phyloP scores from a whole-genome alignment of 2,329 filamentous ascomycete genomes.

The Beauveria pseudobassiana region DNA sequence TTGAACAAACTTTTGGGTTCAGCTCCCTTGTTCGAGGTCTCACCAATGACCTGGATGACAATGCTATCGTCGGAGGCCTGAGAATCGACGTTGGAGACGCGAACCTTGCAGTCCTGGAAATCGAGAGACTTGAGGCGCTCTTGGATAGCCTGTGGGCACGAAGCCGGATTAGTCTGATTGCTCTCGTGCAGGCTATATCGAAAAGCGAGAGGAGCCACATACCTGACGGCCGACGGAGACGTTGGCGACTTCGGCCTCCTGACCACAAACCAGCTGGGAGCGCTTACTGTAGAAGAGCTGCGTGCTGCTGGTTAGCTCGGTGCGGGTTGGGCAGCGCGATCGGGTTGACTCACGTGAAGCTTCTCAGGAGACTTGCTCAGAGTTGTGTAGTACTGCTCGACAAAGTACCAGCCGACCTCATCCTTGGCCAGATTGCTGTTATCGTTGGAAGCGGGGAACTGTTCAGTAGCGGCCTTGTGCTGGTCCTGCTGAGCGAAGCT shows the following conservation, averaged over 20 bases:
- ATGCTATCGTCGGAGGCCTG: slow-evolving; percentile 91
- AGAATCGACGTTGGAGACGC: slow-evolving; percentile 94
- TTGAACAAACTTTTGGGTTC: slow-evolving; percentile 95
- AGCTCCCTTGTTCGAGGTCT: slow-evolving; percentile 88
- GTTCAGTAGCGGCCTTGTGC: slow-evolving; percentile 30
- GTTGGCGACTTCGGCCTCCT: slow-evolving; percentile 79
- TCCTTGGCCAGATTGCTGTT: slow-evolving; percentile 63
- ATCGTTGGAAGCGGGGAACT: slow-evolving; percentile 27
- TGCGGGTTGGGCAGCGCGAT: background rate
- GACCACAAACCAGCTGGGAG: slow-evolving; percentile 89
- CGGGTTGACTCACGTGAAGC: slow-evolving; percentile 58
- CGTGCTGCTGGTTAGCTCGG: background rate
- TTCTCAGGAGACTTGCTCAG: slow-evolving; percentile 91
- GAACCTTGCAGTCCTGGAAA: slow-evolving; percentile 97
- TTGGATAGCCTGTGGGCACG: slow-evolving; percentile 65
- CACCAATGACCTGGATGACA: slow-evolving; percentile 94
- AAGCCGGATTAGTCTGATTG: background rate
- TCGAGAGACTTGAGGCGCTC: slow-evolving; percentile 89
- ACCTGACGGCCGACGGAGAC: slow-evolving; percentile 86
- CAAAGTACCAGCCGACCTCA: slow-evolving; percentile 98
- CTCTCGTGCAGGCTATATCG: background rate
- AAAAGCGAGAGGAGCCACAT: slow-evolving; percentile 9
- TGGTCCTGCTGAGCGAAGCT: slow-evolving; percentile 40
- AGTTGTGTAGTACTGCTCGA: slow-evolving; percentile 98
- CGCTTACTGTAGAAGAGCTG: slow-evolving; percentile 92